Base-by-base conservation (phyloP, 352 stramenopile genomes). In the Halophytophthora batemanensis region DNA sequence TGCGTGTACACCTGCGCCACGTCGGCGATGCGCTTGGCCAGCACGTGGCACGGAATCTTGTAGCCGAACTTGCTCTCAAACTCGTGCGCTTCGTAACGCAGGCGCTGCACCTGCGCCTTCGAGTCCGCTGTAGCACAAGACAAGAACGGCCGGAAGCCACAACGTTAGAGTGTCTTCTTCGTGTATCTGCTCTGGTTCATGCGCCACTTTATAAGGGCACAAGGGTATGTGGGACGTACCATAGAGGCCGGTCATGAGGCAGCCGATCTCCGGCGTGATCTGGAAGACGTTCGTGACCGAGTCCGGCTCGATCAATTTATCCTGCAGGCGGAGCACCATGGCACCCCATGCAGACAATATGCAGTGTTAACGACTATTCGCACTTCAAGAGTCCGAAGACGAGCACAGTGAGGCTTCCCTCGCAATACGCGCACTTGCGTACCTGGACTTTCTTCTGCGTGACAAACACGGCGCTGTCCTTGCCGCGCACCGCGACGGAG, bases 361-460 rank as follows among this genome's bases (percentile, higher is more conserved):
- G 2, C 29, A 29, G 35, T 14, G 5, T 12, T 38, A 28, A 8
- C 25, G 8, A 10, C 8, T 8, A 8, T 31, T 4, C 25, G 4
- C 25, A 31, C 25, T 31, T 10, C 4, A 31, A 4, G 8, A 31
- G 25, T 8, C 4, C 25, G 4, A 8, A 31, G 25, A 8, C 25
- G 8, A 31, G 25, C 25, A 31, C 4, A 31, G 25, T 31, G 25
- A 10, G 25, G 25, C 4, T 13, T 18, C 1, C 21, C 6, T 37
- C 21, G 22, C 7, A 39, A 15, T 6, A 10, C 13, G 11, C 6
- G 8, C 12, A 12, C 33, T 33, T 37, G 17, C 58, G 35, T 57
- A 95, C 96, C 64, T 96, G 90, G 29, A 99, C 96, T 73, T 99
- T 99, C 71, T 99, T 99, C 74, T 99, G 97, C 0, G 97, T 99